phyloP scores from a whole-genome alignment of 2,329 filamentous ascomycete species.

The Talaromyces atroroseus region DNA sequence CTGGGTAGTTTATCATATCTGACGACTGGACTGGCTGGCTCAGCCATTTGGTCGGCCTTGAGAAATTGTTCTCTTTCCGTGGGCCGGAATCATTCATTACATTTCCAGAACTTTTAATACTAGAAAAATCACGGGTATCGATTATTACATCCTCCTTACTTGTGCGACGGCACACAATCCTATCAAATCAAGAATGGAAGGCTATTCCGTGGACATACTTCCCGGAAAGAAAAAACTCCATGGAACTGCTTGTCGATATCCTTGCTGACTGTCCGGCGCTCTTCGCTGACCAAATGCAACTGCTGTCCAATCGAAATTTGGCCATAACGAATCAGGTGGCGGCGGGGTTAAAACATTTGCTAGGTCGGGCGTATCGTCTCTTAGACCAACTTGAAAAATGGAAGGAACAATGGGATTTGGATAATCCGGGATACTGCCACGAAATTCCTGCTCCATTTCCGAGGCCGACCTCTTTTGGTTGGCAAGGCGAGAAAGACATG shows the following conservation, averaged over 20 bases:
- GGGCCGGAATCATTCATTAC: not conserved
- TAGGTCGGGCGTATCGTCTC: not conserved
- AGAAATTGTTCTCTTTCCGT: not conserved
- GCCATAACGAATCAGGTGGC: not conserved
- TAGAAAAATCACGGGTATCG: not conserved
- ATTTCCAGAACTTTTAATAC: not conserved
- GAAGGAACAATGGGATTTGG: not conserved
- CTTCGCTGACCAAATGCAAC: not conserved
- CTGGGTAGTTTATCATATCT: constrained; percentile 5
- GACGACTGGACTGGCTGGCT: not conserved
- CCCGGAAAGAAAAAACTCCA: not conserved
- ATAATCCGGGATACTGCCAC: not conserved
- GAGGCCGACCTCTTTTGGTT: not conserved
- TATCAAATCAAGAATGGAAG: constrained; percentile 1
- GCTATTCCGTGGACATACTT: not conserved
- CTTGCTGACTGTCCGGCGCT: not conserved
- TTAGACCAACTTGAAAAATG: not conserved
- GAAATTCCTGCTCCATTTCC: not conserved
- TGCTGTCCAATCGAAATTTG: not conserved
- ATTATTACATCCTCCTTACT: not conserved
- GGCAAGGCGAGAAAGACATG: not conserved
- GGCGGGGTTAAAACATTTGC: not conserved
- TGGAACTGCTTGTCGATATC: not conserved
- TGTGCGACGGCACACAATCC: not conserved
- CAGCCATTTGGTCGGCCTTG: not conserved